Conservation (phyloP, 2,329 filamentous ascomycete genomes). For the Hypocrella siamensis region DNA sequence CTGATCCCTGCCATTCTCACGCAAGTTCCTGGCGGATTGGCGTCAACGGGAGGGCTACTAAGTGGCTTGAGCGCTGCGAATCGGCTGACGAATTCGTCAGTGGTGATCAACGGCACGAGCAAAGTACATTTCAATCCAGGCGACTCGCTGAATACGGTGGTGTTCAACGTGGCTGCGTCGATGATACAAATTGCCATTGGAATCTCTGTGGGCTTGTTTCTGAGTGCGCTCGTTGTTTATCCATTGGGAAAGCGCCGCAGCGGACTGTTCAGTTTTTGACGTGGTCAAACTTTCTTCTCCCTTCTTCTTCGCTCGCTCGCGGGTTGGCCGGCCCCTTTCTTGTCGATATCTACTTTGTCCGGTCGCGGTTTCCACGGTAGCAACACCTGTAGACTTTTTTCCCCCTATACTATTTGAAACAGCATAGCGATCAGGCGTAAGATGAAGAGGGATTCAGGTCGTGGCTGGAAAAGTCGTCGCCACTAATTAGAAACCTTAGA, state of each 20-base stretch:
- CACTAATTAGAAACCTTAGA: too few species aligned
- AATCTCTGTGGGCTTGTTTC: constrained; percentile 32
- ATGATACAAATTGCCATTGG: constrained; percentile 39
- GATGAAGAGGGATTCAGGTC: too few species aligned
- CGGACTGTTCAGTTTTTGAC: constrained; percentile 30
- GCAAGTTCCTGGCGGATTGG: constrained; percentile 31
- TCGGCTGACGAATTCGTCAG: constrained; percentile 22
- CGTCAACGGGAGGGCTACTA: constrained; percentile 28
- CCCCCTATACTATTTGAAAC: too few species aligned
- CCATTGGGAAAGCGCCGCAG: constrained; percentile 33
- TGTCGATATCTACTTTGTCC: too few species aligned
- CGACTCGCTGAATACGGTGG: constrained; percentile 17
- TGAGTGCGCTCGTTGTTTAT: constrained; percentile 32
- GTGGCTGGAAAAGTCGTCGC: too few species aligned
- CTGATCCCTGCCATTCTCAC: constrained; percentile 32
- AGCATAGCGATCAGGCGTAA: too few species aligned
- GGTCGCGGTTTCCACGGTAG: too few species aligned
- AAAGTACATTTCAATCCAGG: constrained; percentile 9
- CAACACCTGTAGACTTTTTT: too few species aligned
- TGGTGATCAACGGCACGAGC: constrained; percentile 18
- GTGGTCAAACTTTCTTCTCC: background rate
- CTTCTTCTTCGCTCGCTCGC: background rate
- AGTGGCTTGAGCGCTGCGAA: constrained; percentile 29
- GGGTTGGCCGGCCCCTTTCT: too few species aligned
- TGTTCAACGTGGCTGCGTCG: constrained; percentile 29